These are phyloP conservation scores for Wickerhamomyces tratensis DNA, from an alignment of 805 yeast genomes.

Conservation along the genomic window DNA sequence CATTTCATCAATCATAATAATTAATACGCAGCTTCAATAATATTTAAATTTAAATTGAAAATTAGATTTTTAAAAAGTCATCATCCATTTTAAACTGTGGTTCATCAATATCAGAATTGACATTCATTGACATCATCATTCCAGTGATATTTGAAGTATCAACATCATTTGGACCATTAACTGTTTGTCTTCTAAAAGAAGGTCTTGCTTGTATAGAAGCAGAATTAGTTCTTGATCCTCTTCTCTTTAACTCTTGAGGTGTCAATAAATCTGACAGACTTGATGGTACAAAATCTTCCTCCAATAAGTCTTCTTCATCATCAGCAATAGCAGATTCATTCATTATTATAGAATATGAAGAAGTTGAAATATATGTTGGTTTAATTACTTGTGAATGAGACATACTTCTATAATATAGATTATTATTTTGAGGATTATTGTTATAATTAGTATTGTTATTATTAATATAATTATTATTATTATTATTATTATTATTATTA, in stretches of 20 bases:
- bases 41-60: too few relatives aligned
- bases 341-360: neutral
- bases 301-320: slow-evolving; percentile 32
- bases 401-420: neutral
- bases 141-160: neutral
- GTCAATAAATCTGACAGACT: slow-evolving; percentile 73
- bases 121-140: neutral
- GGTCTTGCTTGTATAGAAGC: slow-evolving; percentile 21
- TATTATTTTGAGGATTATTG: neutral
- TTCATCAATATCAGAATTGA: slow-evolving; percentile 18
- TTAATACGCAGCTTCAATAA: too few relatives aligned
- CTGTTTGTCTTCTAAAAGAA: slow-evolving; percentile 7
- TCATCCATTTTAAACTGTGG: slow-evolving; percentile 29
- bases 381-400: neutral
- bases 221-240: slow-evolving; percentile 47
- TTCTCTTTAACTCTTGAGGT: slow-evolving; percentile 69
- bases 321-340: slow-evolving; percentile 21
- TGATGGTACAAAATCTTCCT: slow-evolving; percentile 76
- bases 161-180: neutral
- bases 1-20: too few relatives aligned
- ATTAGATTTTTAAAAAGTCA: slow-evolving; percentile 2
- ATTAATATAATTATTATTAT: too few relatives aligned
- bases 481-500: neutral
- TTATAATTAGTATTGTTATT: neutral
- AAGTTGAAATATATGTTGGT: neutral